Percentiles rank a stretch among this genome's conserved stretches.
phyloP scores from a whole-genome alignment of 495 filamentous ascomycete genomes.

The Neurospora tetrasperma region DNA sequence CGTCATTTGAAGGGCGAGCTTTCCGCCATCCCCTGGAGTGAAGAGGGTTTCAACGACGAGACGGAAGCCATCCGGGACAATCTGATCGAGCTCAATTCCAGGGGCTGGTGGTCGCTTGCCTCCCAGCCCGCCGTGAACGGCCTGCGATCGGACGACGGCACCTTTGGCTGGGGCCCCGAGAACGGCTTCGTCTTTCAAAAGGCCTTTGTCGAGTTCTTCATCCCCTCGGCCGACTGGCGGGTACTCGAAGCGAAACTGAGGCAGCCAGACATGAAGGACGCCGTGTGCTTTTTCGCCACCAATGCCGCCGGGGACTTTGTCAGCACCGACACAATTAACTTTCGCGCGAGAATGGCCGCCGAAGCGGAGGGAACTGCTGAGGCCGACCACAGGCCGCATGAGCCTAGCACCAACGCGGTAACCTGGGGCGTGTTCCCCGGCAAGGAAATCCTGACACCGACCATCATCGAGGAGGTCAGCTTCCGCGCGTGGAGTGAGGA shows the following conservation, averaged over 20 bases:
- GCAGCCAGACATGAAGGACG: conserved; percentile 41
- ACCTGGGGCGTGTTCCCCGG: conserved; percentile 95
- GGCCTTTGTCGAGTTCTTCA: conserved; percentile 93
- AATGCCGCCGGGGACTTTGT: conserved; percentile 63
- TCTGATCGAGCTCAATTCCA: conserved; percentile 63
- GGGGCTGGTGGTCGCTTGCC: conserved; percentile 93
- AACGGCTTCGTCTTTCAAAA: conserved; percentile 97
- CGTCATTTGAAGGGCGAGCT: conserved; percentile 68
- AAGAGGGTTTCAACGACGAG: conserved; percentile 78
- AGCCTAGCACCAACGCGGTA: conserved; percentile 73
- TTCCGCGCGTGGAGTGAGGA: conserved; percentile 95
- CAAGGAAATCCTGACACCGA: conserved; percentile 95
- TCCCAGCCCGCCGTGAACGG: conserved; percentile 95
- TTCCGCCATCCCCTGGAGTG: conserved; percentile 80
- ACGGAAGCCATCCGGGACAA: conserved; percentile 66
- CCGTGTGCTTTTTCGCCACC: conserved; percentile 76
- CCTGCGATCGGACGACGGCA: conserved; percentile 57
- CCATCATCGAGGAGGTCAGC: conserved; percentile 93
- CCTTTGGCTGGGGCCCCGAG: conserved; percentile 89
- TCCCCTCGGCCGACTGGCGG: conserved; percentile 59
- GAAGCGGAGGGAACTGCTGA: conserved; percentile 1
- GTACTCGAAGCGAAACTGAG: conserved; percentile 51
- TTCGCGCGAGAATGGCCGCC: conserved; percentile 6
- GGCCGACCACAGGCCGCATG: conserved; percentile 3
- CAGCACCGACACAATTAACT: conserved; percentile 42